A percentile compares a stretch with the other conserved stretches of the same genome.
phyloP scores from a whole-genome alignment of 2,329 filamentous ascomycete species.

The Passalora sequoiae region DNA sequence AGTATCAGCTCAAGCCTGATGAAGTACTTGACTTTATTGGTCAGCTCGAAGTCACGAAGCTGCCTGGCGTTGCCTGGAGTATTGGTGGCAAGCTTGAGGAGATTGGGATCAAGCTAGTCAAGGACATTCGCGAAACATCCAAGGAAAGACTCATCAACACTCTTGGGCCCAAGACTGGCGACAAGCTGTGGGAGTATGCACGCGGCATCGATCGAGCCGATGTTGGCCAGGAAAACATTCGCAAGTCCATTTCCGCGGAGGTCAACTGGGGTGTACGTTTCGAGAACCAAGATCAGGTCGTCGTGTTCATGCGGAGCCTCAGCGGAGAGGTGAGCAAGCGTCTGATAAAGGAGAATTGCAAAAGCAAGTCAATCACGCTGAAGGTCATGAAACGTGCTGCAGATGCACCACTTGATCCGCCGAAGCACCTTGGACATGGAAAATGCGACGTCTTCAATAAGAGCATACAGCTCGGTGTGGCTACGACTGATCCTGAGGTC shows the following conservation, averaged over 20 bases:
- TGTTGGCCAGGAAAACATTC: constrained; percentile 75
- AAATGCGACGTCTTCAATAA: constrained; percentile 95
- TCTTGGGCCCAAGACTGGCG: constrained; percentile 87
- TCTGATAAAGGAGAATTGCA: constrained; percentile 75
- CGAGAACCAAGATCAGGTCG: constrained; percentile 82
- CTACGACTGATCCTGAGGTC: constrained; percentile 67
- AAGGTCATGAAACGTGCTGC: constrained; percentile 87
- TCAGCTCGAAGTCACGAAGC: constrained; percentile 67
- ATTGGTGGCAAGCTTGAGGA: constrained; percentile 84
- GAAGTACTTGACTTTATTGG: constrained; percentile 72
- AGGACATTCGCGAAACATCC: constrained; percentile 70
- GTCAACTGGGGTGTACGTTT: constrained; percentile 99
- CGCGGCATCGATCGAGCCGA: constrained; percentile 80
- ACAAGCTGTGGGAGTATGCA: constrained; percentile 84
- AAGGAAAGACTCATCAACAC: constrained; percentile 68
- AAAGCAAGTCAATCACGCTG: constrained; percentile 81
- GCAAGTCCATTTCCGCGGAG: constrained; percentile 94
- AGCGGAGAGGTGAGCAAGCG: constrained; percentile 79
- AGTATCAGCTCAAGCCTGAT: constrained; percentile 80
- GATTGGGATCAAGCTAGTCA: constrained; percentile 73
- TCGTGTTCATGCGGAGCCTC: constrained; percentile 81
- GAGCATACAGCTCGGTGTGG: constrained; percentile 72
- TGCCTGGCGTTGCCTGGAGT: constrained; percentile 90
- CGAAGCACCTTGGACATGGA: constrained; percentile 90
- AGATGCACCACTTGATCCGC: constrained; percentile 83